Base-by-base conservation (phyloP, 2,329 filamentous ascomycete species). In the Saccharata proteae region DNA sequence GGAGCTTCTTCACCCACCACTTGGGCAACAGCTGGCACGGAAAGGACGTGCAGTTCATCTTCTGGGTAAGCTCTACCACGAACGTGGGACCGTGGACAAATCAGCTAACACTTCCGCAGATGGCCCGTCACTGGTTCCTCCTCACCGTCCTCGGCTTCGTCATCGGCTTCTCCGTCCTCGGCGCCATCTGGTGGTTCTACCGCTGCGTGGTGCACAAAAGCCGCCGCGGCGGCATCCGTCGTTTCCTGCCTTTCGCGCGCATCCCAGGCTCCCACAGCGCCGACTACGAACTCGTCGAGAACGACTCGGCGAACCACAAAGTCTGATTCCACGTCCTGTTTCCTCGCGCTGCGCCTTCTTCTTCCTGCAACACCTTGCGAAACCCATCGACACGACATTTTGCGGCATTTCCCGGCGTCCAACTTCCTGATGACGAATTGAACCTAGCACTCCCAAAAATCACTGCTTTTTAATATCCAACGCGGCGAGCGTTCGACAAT, bases 1-100 rank as follows among this genome's bases (percentile, higher is more conserved):
- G 76, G 76, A 78, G 74, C 41, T 82, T 82, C 61, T 82, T 83
- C 55, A 75, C 67, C 20, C 70, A 74, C 45, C 66, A 77, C 46
- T 50, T 69, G 31, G 74, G 74, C 24, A 74, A 71, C 52, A 75
- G 70, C 53, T 77, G 74, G 74, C 74, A 78, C 47, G 67, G 64
- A 27, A 68, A 64, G 38, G 74, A 78, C 43, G 73, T 75, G 29
- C 62, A 65, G 46, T 48, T 77, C 31, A 77, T 78, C 36, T 76
- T 77, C 52, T 78, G 74, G 71, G 62, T 68, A 52, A 44, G 28
- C 15, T 6, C 57, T 47, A 7, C 22, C 16, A 12, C 14, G 23
- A 7, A 15, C 11, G 13, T 16, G n/a, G 23, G 12, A 11, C n/a
- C 5, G 5, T 8, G 20, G 11, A 5, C 6, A 19, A n/a, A 13